Conservation (phyloP, 306 rosid species). For the Sicyos edulis region DNA sequence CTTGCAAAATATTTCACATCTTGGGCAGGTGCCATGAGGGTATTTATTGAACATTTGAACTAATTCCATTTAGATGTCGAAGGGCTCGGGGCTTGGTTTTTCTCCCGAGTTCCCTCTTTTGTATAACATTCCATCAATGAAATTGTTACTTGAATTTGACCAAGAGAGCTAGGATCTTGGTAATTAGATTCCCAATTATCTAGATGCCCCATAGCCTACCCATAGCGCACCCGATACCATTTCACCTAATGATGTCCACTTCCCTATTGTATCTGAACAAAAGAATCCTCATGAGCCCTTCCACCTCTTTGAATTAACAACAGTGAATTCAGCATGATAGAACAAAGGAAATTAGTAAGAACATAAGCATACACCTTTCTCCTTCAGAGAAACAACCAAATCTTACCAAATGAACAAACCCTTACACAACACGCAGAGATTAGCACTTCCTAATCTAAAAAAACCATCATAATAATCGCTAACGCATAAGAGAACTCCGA, state of each 20-base stretch:
- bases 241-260: background rate
- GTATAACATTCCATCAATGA: background rate
- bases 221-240: background rate
- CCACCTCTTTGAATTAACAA: background rate
- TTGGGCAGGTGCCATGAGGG: background rate
- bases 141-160: background rate
- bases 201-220: background rate
- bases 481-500: background rate
- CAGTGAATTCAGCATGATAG: background rate
- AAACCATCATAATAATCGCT: background rate
- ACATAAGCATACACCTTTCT: background rate
- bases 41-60: background rate
- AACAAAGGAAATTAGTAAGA: background rate
- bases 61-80: background rate
- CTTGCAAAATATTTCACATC: background rate
- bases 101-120: background rate
- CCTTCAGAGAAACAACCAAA: background rate
- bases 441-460: background rate
- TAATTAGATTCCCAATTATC: background rate
- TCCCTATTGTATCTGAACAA: background rate
- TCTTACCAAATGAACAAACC: background rate
- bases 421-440: background rate
- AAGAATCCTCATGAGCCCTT: background rate
- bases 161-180: background rate
- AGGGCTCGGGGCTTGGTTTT: background rate